These are phyloP conservation scores for Peronosclerospora sorghi DNA, from an alignment of 352 stramenopile genomes.

Conservation along the genomic window DNA sequence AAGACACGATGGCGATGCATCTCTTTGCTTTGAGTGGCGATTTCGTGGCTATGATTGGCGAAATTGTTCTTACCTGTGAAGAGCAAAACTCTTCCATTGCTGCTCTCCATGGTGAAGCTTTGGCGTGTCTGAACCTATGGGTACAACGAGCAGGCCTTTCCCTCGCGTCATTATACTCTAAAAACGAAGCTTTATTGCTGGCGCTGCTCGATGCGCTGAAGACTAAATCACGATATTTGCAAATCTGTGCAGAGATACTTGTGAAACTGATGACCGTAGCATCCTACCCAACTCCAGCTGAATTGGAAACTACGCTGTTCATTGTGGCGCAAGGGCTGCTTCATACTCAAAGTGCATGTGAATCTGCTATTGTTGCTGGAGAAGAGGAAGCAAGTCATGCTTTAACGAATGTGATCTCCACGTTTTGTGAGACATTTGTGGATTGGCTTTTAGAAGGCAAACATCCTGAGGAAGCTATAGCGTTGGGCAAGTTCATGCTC, in stretches of 20 bases:
- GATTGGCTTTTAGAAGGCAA: constrained; percentile 54
- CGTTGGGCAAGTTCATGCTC: constrained; percentile 47
- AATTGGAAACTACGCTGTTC: constrained; percentile 33
- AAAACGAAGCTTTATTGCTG: constrained; percentile 30
- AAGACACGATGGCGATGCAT: constrained; percentile 55
- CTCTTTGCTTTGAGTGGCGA: constrained; percentile 32
- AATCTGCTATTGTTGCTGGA: constrained; percentile 33
- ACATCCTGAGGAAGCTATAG: constrained; percentile 27
- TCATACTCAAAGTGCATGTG: constrained; percentile 31
- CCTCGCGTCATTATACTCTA: constrained; percentile 30
- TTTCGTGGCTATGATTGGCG: constrained; percentile 33
- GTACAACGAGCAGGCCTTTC: constrained; percentile 45
- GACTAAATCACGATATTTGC: constrained; percentile 36
- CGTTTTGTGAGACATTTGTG: constrained; percentile 58
- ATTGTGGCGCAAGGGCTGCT: constrained; percentile 35
- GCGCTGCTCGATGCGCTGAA: constrained; percentile 38
- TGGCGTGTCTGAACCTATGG: constrained; percentile 50
- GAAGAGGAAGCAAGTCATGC: constrained; percentile 52
- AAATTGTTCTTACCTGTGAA: constrained; percentile 30
- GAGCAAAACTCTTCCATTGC: constrained; percentile 18
- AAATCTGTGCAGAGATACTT: constrained; percentile 40
- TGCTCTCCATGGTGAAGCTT: constrained; percentile 37
- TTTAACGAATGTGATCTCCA: constrained; percentile 47
- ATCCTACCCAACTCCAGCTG: constrained; percentile 37
- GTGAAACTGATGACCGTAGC: constrained; percentile 44